These are phyloP conservation scores for Aspergillus sp. DNA, from an alignment of 2,329 filamentous ascomycete species.

Conservation along the genomic window DNA sequence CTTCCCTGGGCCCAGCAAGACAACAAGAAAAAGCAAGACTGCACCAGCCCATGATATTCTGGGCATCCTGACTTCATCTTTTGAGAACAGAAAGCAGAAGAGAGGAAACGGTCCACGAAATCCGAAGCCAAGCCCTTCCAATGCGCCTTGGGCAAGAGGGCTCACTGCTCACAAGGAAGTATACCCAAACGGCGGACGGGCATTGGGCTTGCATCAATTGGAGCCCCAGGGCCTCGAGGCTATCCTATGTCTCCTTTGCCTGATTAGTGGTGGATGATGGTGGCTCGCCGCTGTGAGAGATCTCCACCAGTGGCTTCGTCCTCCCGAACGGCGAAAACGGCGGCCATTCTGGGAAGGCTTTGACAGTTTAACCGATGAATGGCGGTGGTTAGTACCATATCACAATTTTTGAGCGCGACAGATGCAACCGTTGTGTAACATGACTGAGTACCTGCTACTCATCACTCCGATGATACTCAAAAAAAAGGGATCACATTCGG, in stretches of 20 bases:
- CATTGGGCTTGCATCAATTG: neutral
- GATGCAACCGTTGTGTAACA: conserved; percentile 15
- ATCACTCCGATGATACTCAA: neutral
- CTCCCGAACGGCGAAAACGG: neutral
- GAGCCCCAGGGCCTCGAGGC: neutral
- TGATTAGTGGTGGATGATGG: conserved; percentile 5
- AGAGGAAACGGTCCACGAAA: neutral
- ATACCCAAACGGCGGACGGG: neutral
- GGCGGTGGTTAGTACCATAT: neutral
- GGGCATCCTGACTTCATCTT: neutral
- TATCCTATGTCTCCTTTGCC: conserved; percentile 5
- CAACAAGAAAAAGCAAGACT: conserved; percentile 19
- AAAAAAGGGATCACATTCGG: neutral
- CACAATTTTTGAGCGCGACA: too few relatives aligned
- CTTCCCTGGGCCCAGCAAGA: neutral
- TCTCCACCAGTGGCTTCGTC: conserved; percentile 1
- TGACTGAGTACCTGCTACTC: neutral
- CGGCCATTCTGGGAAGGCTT: conserved; percentile 5
- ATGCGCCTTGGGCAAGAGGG: neutral
- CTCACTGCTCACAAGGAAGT: neutral
- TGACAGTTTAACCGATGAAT: neutral
- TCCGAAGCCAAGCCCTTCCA: neutral
- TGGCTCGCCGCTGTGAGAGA: neutral
- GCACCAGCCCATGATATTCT: conserved; percentile 11
- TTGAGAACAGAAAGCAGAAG: neutral